Conservation (phyloP, 305 asterid genomes). For the Solanum chacoense region DNA sequence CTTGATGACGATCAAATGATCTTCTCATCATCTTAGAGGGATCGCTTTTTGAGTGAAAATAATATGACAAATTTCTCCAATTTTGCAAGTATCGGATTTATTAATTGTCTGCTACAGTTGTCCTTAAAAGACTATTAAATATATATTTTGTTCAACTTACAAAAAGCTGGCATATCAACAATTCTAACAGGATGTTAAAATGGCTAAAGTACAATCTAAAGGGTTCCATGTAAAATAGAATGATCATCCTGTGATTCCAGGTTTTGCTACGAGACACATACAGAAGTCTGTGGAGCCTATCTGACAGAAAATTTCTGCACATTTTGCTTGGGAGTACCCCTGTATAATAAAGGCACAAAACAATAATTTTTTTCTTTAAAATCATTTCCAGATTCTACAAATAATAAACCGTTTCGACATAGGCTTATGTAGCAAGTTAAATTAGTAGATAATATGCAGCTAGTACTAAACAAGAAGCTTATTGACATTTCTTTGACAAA, state of each 20-base stretch:
- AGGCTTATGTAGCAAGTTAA: background rate
- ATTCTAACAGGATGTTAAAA: background rate
- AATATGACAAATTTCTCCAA: background rate
- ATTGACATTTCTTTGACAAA: background rate
- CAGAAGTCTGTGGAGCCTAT: too few species aligned
- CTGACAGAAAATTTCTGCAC: too few species aligned
- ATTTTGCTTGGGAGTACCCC: too few species aligned
- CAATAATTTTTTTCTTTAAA: too few species aligned
- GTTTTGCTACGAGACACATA: background rate
- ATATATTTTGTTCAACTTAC: background rate
- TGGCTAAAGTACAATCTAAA: background rate
- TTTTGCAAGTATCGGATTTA: background rate
- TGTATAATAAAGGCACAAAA: background rate
- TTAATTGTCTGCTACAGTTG: background rate
- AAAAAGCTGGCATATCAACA: background rate
- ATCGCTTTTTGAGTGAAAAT: background rate
- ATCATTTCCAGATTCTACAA: background rate
- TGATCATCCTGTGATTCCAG: background rate
- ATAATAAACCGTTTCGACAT: background rate
- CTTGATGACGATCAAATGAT: background rate
- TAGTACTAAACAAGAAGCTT: background rate
- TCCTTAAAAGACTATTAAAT: background rate
- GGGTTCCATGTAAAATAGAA: background rate
- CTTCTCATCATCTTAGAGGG: background rate
- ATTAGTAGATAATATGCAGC: background rate